Evolutionary conservation across 192 early-diverging fungal species (phyloP), one percentile per base, ranked within the genome.

Genomic region (Coemansia nantahalensis): DNA sequence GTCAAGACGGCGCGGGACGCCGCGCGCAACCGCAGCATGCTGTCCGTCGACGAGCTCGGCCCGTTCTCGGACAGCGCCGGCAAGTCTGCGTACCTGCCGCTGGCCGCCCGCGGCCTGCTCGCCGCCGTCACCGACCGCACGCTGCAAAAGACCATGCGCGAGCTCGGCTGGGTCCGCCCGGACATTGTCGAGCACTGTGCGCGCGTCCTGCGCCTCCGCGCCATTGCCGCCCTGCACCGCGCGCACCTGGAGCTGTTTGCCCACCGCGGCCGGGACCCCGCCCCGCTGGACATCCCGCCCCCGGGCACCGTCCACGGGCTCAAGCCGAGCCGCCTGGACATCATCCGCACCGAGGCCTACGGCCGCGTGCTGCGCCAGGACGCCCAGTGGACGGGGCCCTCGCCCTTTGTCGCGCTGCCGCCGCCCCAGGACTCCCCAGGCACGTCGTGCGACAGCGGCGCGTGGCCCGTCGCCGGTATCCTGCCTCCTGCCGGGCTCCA

Each of bases 161-260:
- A 59, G 1, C 22, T 54, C 1, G 71, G 71, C 0, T 55, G 39
- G 48, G 9, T 67, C 0, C 55, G 71, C 0, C 45, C 55, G 0
- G 71, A 75, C 41, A 36, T 67, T 5, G 64, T 62, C 10, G 71
- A 75, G 32, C 71, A 75, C 32, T 54, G 54, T 23, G 38, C 58
- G 2, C 45, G 56, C 5, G 64, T 75, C 0, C n/a, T 75, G 42
- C 12, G 64, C 0, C 39, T 75, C 1, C 39, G 71, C 0, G 38
- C 30, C 2, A 18, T 63, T 1, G 30, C 54, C 13, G 50, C 34
- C 14, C 44, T 75, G 52, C 71, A 75, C 23, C 43, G 59, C 0
- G 42, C 64, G 16, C 31, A 41, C 4, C 30, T 57, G 8, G 45
- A 63, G 41, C 38, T 51, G 30, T 24, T 53, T 11, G 30, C 42